These are phyloP conservation scores for Neonectria coccinea DNA, from an alignment of 2,329 filamentous ascomycete species.

Conservation along the genomic window DNA sequence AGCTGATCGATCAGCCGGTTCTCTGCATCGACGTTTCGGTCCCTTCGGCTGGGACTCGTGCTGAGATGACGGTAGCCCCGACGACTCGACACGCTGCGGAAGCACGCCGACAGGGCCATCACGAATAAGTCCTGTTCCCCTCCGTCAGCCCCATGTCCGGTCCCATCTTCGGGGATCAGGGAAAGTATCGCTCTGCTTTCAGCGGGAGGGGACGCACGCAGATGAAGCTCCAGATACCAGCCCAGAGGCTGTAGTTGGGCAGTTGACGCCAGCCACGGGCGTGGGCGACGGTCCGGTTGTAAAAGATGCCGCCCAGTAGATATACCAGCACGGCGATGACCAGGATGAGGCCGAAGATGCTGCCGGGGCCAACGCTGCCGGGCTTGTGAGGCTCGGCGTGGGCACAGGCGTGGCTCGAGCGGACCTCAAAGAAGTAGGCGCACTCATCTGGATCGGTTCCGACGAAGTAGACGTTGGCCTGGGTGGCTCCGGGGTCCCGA, in stretches of 20 bases:
- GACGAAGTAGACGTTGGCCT: slow-evolving; percentile 84
- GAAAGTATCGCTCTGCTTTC: slow-evolving; percentile 48
- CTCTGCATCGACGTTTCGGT: slow-evolving; percentile 78
- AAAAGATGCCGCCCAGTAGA: slow-evolving; percentile 90
- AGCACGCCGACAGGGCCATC: slow-evolving; percentile 76
- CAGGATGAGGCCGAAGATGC: slow-evolving; percentile 90
- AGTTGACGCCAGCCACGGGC: slow-evolving; percentile 95
- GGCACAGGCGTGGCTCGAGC: slow-evolving; percentile 84
- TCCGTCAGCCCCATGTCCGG: slow-evolving; percentile 41
- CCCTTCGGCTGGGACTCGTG: slow-evolving; percentile 62
- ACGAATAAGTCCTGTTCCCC: slow-evolving; percentile 70
- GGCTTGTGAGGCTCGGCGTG: slow-evolving; percentile 76
- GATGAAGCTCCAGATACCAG: slow-evolving; percentile 85
- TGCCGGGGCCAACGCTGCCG: slow-evolving; percentile 75
- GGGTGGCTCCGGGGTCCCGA: slow-evolving; percentile 76
- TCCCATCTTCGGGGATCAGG: slow-evolving; percentile 35
- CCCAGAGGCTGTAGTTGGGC: slow-evolving; percentile 95
- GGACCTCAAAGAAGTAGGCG: slow-evolving; percentile 94
- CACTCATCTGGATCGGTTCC: slow-evolving; percentile 87
- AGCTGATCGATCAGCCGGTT: slow-evolving; percentile 95
- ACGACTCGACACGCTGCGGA: slow-evolving; percentile 71
- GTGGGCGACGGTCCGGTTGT: slow-evolving; percentile 94
- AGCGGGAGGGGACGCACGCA: slow-evolving; percentile 63
- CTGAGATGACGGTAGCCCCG: slow-evolving; percentile 76
- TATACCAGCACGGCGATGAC: slow-evolving; percentile 85